These are phyloP conservation scores for Microglena sp. DNA, from an alignment of 139 green algal genomes.

Conservation along the genomic window DNA sequence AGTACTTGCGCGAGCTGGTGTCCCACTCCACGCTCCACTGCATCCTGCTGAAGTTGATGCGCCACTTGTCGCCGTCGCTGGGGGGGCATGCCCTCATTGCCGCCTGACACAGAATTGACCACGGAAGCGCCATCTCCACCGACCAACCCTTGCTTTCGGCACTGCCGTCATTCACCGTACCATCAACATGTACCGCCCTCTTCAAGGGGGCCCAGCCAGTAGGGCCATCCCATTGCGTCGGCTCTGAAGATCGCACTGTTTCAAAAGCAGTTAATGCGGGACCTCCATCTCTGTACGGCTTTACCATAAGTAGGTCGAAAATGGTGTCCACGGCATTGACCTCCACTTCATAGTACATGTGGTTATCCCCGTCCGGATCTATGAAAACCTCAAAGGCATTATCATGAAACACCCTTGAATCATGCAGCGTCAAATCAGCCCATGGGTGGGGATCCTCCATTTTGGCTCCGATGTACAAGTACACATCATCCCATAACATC, in stretches of 20 bases:
- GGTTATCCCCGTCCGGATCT: conserved; percentile 30
- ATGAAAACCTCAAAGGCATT: conserved; percentile 32
- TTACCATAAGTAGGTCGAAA: conserved; percentile 21
- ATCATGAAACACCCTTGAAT: conserved; percentile 12
- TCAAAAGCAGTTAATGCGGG: not conserved
- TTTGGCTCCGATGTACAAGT: conserved; percentile 6
- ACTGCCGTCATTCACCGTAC: conserved; percentile 6
- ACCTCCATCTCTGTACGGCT: conserved; percentile 12
- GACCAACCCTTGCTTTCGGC: conserved; percentile 7
- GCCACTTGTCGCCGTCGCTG: conserved; percentile 18
- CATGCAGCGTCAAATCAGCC: conserved; percentile 4
- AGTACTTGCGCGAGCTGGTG: not conserved
- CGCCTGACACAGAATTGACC: conserved; percentile 15
- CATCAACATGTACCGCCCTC: conserved; percentile 11
- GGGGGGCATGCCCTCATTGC: conserved; percentile 5
- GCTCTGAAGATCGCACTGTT: no score
- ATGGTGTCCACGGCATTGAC: conserved; percentile 9
- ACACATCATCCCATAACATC: conserved; percentile 14
- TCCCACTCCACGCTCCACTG: conserved; percentile 18
- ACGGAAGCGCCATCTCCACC: conserved; percentile 18
- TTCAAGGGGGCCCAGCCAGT: conserved; percentile 9
- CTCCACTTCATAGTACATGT: conserved; percentile 26
- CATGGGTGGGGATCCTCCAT: conserved; percentile 8
- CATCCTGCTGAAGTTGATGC: conserved; percentile 29
- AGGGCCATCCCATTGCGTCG: conserved; percentile 3